A percentile compares a stretch with the other conserved stretches of the same genome.
phyloP scores from a whole-genome alignment of 1,284 basidiomycete genomes.

The Ceratobasidium sp. region DNA sequence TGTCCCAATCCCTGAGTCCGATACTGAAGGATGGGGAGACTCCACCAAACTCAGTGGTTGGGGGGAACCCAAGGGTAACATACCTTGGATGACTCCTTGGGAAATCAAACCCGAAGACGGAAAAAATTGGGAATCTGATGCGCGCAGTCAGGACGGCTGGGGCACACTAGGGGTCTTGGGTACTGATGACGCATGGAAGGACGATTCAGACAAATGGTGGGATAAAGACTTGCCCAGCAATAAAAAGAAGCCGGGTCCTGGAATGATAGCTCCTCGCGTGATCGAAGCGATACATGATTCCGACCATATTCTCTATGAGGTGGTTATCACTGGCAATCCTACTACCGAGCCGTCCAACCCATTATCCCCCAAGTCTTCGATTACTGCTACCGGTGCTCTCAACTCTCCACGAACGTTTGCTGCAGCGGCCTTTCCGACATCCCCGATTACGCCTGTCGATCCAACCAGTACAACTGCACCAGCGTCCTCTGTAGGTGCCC shows the following conservation, averaged over 20 bases:
- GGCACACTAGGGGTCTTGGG: constrained; percentile 1
- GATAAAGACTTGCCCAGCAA: constrained; percentile 5
- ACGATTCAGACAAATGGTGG: constrained; percentile 17
- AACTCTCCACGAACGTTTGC: not conserved
- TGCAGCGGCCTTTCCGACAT: not conserved
- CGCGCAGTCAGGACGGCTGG: constrained; percentile 1
- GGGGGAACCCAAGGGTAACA: constrained; percentile 6
- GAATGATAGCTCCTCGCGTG: constrained; percentile 32
- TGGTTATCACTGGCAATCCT: constrained; percentile 9
- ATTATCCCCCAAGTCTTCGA: constrained; percentile 19
- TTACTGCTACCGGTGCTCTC: not conserved
- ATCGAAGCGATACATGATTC: constrained; percentile 30
- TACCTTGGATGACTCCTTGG: not conserved
- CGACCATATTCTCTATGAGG: constrained; percentile 30
- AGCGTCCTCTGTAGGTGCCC: not conserved
- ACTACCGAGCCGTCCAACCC: not conserved
- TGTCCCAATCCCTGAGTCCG: not conserved
- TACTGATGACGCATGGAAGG: constrained; percentile 8
- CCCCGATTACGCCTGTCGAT: not conserved
- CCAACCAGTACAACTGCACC: not conserved
- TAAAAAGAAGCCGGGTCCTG: constrained; percentile 29
- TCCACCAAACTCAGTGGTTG: not conserved
- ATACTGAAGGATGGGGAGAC: not conserved
- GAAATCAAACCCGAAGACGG: not conserved
- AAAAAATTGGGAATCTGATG: not conserved